Conservation (phyloP, 805 yeast genomes). For the Yamadazyma takamatsuzukensis region DNA sequence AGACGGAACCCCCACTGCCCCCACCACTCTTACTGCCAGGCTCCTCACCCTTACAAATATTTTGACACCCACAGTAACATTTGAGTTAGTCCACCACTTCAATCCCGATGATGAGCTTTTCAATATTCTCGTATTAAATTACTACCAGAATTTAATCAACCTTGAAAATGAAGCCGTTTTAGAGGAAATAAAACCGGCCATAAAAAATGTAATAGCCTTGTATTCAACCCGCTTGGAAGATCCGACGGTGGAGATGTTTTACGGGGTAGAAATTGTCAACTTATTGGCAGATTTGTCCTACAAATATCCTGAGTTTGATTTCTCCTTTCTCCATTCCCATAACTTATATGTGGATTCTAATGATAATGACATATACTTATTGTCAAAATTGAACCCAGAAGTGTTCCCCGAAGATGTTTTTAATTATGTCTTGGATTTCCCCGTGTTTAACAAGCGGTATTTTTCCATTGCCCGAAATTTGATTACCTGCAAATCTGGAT, state of each 20-base stretch:
- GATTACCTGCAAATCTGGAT: slow-evolving; percentile 13
- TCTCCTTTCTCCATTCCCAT: slow-evolving; percentile 15
- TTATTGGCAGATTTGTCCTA: slow-evolving; percentile 20
- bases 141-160: slow-evolving; percentile 19
- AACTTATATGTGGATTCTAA: slow-evolving; percentile 12
- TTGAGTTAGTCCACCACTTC: slow-evolving; percentile 5
- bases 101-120: slow-evolving; percentile 23
- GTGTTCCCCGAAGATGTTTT: slow-evolving; percentile 11
- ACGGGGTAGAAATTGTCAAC: slow-evolving; percentile 17
- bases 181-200: not conserved
- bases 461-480: slow-evolving; percentile 25
- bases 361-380: slow-evolving; percentile 19
- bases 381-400: slow-evolving; percentile 13
- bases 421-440: slow-evolving; percentile 7
- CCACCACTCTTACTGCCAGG: slow-evolving; percentile 5
- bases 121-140: slow-evolving; percentile 21
- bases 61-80: slow-evolving; percentile 4
- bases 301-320: slow-evolving; percentile 6
- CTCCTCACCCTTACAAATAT: slow-evolving; percentile 5
- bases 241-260: slow-evolving; percentile 5
- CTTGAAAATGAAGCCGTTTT: slow-evolving; percentile 2
- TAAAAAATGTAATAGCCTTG: slow-evolving; percentile 1
- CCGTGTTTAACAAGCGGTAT: slow-evolving; percentile 16
- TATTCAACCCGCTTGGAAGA: slow-evolving; percentile 3
- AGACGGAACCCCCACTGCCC: slow-evolving; percentile 4